Evolutionary conservation across 2,329 filamentous ascomycete species (phyloP).

Genomic region (Ceratocystis lukuohia): DNA sequence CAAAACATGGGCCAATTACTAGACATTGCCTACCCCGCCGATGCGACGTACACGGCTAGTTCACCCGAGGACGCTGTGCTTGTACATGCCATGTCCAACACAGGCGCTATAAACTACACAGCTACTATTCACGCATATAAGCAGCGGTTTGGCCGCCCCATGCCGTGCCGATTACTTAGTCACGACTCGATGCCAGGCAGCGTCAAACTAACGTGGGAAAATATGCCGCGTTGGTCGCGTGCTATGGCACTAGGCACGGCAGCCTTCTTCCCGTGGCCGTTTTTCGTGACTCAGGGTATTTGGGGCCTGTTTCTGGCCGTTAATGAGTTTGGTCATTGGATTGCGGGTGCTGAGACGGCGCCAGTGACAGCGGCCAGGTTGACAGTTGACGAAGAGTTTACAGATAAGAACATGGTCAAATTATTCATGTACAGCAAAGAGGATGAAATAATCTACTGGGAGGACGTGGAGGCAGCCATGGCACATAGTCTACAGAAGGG

Average conservation of each 20-base stretch:
- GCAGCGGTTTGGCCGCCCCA: constrained; percentile 26
- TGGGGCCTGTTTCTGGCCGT: constrained; percentile 33
- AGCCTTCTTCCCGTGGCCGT: constrained; percentile 36
- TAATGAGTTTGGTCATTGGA: constrained; percentile 26
- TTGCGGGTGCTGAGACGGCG: constrained; percentile 29
- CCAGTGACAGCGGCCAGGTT: constrained; percentile 29
- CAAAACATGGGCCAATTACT: constrained; percentile 35
- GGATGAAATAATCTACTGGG: constrained; percentile 42
- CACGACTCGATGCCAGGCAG: constrained; percentile 42
- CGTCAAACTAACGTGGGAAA: constrained; percentile 29
- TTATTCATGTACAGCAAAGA: constrained; percentile 46
- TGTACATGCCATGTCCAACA: constrained; percentile 45
- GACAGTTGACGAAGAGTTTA: constrained; percentile 26
- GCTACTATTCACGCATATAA: constrained; percentile 36
- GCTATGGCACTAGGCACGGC: constrained; percentile 40
- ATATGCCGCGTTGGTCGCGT: constrained; percentile 38
- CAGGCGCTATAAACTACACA: constrained; percentile 41
- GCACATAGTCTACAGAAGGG: constrained; percentile 35
- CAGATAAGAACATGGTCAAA: constrained; percentile 30
- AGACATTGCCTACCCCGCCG: constrained; percentile 27
- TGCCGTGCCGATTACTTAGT: constrained; percentile 37
- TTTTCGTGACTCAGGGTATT: constrained; percentile 34
- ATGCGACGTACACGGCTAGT: constrained; percentile 19
- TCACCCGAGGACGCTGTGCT: constrained; percentile 29
- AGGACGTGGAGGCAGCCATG: constrained; percentile 43